Conservation (phyloP, 352 stramenopile species). For the Globisporangium ultimum region DNA sequence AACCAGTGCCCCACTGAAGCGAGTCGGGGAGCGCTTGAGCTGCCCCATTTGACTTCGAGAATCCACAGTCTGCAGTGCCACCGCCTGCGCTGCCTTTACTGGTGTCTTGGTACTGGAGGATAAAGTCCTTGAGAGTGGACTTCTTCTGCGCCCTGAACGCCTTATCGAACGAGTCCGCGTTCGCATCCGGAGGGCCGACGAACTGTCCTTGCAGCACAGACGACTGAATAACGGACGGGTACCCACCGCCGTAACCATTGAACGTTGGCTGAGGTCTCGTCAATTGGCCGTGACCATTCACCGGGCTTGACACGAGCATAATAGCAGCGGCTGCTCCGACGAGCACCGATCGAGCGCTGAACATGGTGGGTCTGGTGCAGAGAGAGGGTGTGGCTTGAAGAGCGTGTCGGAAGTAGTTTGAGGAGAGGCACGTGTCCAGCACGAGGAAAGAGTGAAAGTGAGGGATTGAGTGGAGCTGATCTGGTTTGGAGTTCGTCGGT, state of each 20-base stretch:
- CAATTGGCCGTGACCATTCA: constrained; percentile 4
- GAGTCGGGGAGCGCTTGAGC: constrained; percentile 11
- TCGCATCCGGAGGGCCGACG: constrained; percentile 2
- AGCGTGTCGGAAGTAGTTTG: too few species aligned
- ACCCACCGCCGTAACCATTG: constrained; percentile 6
- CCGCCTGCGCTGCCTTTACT: background rate
- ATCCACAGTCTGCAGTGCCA: constrained; percentile 7
- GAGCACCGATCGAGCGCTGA: background rate
- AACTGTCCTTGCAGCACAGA: background rate
- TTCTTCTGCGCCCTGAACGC: constrained; percentile 6
- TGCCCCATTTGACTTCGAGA: constrained; percentile 9
- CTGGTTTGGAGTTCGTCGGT: too few species aligned
- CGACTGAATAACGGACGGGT: background rate
- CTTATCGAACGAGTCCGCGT: constrained; percentile 8
- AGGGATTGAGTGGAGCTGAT: too few species aligned
- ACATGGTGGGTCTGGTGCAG: background rate
- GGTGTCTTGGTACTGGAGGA: constrained; percentile 14
- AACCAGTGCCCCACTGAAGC: constrained; percentile 2
- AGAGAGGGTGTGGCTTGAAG: too few species aligned
- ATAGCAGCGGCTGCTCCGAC: background rate
- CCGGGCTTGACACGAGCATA: background rate
- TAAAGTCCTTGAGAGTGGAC: constrained; percentile 13
- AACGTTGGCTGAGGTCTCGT: constrained; percentile 3
- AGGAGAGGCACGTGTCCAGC: too few species aligned
- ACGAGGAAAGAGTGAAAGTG: too few species aligned